phyloP scores from a whole-genome alignment of 805 yeast species.

The Kodamaea fukazawae region DNA sequence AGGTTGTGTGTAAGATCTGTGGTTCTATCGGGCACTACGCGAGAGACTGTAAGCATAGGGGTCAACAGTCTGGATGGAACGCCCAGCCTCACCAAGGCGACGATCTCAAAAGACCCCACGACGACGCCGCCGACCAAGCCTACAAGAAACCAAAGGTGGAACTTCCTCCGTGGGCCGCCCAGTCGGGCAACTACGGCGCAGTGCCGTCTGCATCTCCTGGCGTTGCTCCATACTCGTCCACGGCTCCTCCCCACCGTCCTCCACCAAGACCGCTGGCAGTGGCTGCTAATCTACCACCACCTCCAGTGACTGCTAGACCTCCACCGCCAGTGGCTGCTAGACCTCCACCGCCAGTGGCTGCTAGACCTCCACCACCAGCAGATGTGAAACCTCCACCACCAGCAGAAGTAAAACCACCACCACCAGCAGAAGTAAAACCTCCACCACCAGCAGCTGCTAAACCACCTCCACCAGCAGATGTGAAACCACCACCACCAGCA shows the following conservation, averaged over 20 bases:
- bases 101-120: neutral
- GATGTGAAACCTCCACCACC: conserved; percentile 22
- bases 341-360: neutral
- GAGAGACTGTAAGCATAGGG: conserved; percentile 67
- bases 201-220: conserved; percentile 20
- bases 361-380: conserved; percentile 13
- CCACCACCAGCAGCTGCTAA: conserved; percentile 12
- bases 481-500: conserved; percentile 4
- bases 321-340: conserved; percentile 11
- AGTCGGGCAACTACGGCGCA: conserved; percentile 7
- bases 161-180: conserved; percentile 26
- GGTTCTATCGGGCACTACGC: conserved; percentile 85
- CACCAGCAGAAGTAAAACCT: conserved; percentile 12
- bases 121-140: conserved; percentile 20
- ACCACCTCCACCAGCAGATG: conserved; percentile 12
- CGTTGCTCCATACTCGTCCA: conserved; percentile 17
- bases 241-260: conserved; percentile 1
- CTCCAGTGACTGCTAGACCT: conserved; percentile 3
- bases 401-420: conserved; percentile 21
- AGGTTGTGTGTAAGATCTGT: conserved; percentile 70
- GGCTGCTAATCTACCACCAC: conserved; percentile 12
- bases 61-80: conserved; percentile 1
- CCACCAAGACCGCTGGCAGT: conserved; percentile 13
- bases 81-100: neutral
- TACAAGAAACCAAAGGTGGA: conserved; percentile 26